Evolutionary conservation across 345 rosid species (phyloP), one percentile per base, ranked within the genome.

Genomic region (Moricandia moricandioides): DNA sequence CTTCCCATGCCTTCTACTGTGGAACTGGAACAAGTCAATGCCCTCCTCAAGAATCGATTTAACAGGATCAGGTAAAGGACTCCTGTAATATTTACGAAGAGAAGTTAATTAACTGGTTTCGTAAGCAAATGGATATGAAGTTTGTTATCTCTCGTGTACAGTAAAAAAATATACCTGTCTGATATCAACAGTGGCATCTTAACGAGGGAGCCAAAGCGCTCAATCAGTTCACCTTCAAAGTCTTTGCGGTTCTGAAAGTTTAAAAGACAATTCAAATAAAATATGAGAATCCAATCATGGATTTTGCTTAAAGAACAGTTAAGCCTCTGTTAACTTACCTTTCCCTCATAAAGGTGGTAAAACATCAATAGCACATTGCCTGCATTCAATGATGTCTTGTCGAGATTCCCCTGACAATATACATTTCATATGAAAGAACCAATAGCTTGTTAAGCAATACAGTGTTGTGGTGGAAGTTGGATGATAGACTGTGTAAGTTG

Each of bases 361-460:
- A 95, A 95, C 97, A 95, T 89, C 59, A 92, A 83, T 72, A 95
- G 88, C 78, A 95, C 99, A 82, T 86, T 89, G 47, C 99, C 99
- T 67, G 90, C 97, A 79, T 89, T 95, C 72, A 86, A 80, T 78
- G 96, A 88, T 45, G 80, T 80, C 78, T 88, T 92, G 82, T 95
- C 99, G 66, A 95, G 93, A 85, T 92, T 92, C n/a, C 99, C 99
- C 99, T 92, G 77, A 8, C 72, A 77, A 74, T 70, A 39, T 69
- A 52, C 40, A 80, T 52, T 80, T 69, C 63, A 76, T 65, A 37
- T 55, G 39, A 65, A 56, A 60, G 33, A 14, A 62, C 55, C 7
- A 27, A 52, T 69, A 74, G 69, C 67, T 71, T 56, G 54, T 69
- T 55, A 55, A 47, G 34, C 57, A 71, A 45, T 59, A 26, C 2